Percentiles rank a stretch among this genome's conserved stretches.
phyloP scores from a whole-genome alignment of 208 protist species.

The Acanthamoeba polyphaga region DNA sequence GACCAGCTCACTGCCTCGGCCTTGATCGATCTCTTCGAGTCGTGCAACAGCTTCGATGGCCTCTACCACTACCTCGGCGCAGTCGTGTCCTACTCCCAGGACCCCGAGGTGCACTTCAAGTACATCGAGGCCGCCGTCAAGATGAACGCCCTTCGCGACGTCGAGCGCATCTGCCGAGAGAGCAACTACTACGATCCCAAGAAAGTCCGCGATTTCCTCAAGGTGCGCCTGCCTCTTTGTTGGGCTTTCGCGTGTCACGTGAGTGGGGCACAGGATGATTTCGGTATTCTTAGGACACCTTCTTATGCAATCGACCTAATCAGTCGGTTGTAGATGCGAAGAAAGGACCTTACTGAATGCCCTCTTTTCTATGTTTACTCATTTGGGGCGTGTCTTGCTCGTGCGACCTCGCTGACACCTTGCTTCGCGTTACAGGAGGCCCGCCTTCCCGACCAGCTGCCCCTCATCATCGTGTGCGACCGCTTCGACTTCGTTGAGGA shows the following conservation, averaged over 20 bases:
- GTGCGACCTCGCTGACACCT: background rate
- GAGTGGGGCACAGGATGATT: conserved; percentile 4
- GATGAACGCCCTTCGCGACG: conserved; percentile 97
- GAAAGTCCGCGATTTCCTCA: conserved; percentile 99
- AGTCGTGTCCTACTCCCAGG: conserved; percentile 96
- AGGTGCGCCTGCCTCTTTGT: conserved; percentile 82
- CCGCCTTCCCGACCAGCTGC: conserved; percentile 98
- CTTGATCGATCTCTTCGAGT: conserved; percentile 98
- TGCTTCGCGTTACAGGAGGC: conserved; percentile 89
- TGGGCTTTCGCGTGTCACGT: background rate
- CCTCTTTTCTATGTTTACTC: background rate
- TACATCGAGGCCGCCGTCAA: conserved; percentile 99
- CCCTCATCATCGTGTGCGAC: conserved; percentile 99
- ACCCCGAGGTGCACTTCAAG: conserved; percentile 99
- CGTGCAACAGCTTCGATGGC: conserved; percentile 96
- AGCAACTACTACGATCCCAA: conserved; percentile 98
- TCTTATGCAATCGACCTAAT: conserved; percentile 26
- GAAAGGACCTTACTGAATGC: conserved; percentile 46
- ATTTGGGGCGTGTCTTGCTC: background rate
- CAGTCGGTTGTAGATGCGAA: conserved; percentile 24
- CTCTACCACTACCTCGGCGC: conserved; percentile 98
- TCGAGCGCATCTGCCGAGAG: conserved; percentile 99
- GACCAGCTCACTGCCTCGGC: conserved; percentile 95
- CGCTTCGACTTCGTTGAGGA: conserved; percentile 98
- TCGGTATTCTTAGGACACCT: conserved; percentile 56